A percentile compares a stretch with the other conserved stretches of the same genome.
Conservation (phyloP, 2,329 filamentous ascomycete species). For the Aureobasidium sp. region DNA sequence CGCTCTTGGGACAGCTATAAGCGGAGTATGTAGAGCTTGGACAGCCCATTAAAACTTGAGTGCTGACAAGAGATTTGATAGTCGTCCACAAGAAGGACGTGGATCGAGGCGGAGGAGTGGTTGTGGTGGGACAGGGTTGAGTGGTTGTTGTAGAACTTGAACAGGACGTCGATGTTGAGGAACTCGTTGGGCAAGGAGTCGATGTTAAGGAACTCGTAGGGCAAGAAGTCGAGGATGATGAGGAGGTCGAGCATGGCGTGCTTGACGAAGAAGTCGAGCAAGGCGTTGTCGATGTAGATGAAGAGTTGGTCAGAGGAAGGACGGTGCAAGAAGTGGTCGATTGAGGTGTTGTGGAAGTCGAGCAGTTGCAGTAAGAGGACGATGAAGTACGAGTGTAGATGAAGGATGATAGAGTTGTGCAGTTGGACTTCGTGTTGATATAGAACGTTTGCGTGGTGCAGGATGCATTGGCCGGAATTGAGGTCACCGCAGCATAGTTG, state of each 20-base stretch:
- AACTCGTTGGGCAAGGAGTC: not conserved
- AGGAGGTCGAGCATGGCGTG: not conserved
- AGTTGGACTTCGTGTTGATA: conserved; percentile 2
- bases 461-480: conserved; percentile 2
- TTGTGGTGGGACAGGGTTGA: not conserved
- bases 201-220: not conserved
- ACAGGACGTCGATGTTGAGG: not conserved
- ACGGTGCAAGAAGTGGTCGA: conserved; percentile 5
- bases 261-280: not conserved
- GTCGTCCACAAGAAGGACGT: not conserved
- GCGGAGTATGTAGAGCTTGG: not conserved
- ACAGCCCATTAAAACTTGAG: not conserved
- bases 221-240: not conserved
- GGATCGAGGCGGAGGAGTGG: not conserved
- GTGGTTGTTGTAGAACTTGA: not conserved
- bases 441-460: conserved; percentile 13
- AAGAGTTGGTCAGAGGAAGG: not conserved
- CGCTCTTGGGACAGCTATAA: not conserved
- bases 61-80: not conserved
- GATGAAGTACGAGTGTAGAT: not conserved
- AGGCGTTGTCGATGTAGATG: not conserved
- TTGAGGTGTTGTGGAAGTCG: conserved; percentile 3
- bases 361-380: conserved; percentile 3
- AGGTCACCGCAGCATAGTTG: not conserved
- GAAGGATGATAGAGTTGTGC: conserved; percentile 1